Percentiles rank a stretch among this genome's conserved stretches.
These are phyloP conservation scores for Entomortierella lignicola DNA, from an alignment of 192 early-diverging fungal genomes.

Conservation along the genomic window DNA sequence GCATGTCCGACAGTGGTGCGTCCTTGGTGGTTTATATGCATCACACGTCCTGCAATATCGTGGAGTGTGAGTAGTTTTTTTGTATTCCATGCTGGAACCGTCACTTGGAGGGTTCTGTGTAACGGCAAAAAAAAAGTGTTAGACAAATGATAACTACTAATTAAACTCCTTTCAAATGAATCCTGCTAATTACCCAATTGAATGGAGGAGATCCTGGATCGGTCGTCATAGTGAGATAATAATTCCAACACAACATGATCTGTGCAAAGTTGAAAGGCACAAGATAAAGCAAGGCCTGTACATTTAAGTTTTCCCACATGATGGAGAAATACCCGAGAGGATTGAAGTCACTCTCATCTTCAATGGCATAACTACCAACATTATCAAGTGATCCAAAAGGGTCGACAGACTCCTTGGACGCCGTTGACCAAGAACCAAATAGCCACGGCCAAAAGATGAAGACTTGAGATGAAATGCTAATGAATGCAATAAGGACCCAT, in stretches of 20 bases:
- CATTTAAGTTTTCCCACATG: constrained; percentile 52
- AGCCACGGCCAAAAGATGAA: constrained; percentile 69
- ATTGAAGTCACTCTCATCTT: not conserved
- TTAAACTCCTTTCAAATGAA: not conserved
- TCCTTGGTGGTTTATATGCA: constrained; percentile 76
- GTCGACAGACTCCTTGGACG: not conserved
- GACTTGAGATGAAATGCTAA: constrained; percentile 70
- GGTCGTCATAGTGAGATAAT: constrained; percentile 79
- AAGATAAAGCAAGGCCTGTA: constrained; percentile 51
- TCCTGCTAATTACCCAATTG: constrained; percentile 51
- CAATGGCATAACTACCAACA: not conserved
- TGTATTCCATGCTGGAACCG: constrained; percentile 42
- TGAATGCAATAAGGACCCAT: constrained; percentile 65
- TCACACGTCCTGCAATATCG: constrained; percentile 76
- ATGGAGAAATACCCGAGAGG: constrained; percentile 6
- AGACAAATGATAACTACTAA: not conserved
- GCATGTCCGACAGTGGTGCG: constrained; percentile 84
- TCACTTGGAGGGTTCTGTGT: constrained; percentile 8
- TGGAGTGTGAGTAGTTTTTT: constrained; percentile 72
- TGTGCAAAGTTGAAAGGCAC: constrained; percentile 84
- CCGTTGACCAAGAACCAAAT: constrained; percentile 29
- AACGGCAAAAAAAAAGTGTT: not conserved
- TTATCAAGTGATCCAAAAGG: not conserved
- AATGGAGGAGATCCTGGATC: constrained; percentile 86
- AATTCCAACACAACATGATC: constrained; percentile 87